Evolutionary conservation across 768 basidiomycete genomes (phyloP).

Genomic region (Chlorophyllum brunneum): DNA sequence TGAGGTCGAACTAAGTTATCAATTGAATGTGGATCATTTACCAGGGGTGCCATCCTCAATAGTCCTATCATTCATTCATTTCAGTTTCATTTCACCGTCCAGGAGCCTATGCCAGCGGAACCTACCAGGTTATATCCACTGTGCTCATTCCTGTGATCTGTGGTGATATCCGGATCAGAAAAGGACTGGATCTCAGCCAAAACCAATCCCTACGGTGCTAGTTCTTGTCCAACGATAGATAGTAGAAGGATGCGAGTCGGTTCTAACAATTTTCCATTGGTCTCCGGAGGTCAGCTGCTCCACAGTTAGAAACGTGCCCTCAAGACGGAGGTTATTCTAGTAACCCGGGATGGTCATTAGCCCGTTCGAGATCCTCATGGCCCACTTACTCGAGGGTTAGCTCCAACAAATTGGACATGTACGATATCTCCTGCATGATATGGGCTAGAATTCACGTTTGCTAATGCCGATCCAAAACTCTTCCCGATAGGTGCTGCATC

Average conservation of each 20-base stretch:
- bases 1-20: slow-evolving; percentile 3
- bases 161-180: slow-evolving; percentile 6
- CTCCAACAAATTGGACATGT: slow-evolving; percentile 63
- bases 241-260: slow-evolving; percentile 80
- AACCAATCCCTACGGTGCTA: slow-evolving; percentile 38
- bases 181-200: not conserved
- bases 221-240: slow-evolving; percentile 61
- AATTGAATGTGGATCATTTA: slow-evolving; percentile 25
- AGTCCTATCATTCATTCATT: slow-evolving; percentile 36
- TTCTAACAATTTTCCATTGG: slow-evolving; percentile 54
- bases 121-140: slow-evolving; percentile 65
- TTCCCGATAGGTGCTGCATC: slow-evolving; percentile 55
- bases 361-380: slow-evolving; percentile 11
- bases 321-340: slow-evolving; percentile 75
- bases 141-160: slow-evolving; percentile 59
- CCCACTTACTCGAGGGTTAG: slow-evolving; percentile 65
- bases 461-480: slow-evolving; percentile 57
- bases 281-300: slow-evolving; percentile 43
- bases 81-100: slow-evolving; percentile 10
- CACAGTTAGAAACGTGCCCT: slow-evolving; percentile 68
- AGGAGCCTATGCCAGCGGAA: slow-evolving; percentile 1
- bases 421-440: slow-evolving; percentile 61
- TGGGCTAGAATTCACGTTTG: slow-evolving; percentile 45
- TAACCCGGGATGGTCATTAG: slow-evolving; percentile 1
- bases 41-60: slow-evolving; percentile 59